Evolutionary conservation across 306 rosid genomes (phyloP).

Genomic region (Cucurbita moschata): DNA sequence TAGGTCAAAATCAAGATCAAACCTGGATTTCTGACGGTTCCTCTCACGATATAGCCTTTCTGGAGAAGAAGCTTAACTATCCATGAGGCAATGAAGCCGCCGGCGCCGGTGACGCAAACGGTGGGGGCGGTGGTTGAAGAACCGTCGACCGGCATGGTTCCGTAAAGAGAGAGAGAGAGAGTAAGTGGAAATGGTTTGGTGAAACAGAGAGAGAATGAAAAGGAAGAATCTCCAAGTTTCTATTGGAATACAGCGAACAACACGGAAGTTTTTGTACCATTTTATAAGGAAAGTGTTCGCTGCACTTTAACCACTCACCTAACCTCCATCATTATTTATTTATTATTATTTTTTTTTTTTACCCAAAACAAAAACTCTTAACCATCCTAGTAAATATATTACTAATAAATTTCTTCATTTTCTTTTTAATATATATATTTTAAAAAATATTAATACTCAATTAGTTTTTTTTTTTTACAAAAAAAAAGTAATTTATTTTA

Average conservation of each 20-base stretch:
- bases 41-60: constrained; percentile 67
- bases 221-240: neutral
- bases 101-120: constrained; percentile 90
- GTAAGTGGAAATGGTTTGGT: neutral
- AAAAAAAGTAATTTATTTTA: too few species aligned
- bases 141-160: neutral
- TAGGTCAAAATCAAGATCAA: neutral
- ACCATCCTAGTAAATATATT: too few species aligned
- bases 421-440: too few species aligned
- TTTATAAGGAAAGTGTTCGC: constrained; percentile 8
- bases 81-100: constrained; percentile 95
- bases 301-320: constrained; percentile 14
- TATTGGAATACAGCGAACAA: neutral
- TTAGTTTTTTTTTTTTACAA: too few species aligned
- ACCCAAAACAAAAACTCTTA: too few species aligned
- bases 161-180: neutral
- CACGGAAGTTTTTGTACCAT: neutral
- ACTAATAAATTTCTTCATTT: too few species aligned
- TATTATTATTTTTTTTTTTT: neutral
- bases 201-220: neutral
- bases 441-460: too few species aligned
- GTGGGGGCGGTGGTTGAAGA: constrained; percentile 15
- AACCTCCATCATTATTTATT: neutral
- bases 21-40: constrained; percentile 90
- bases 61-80: constrained; percentile 57